Evolutionary conservation across 306 rosid species (phyloP), one percentile per base, ranked within the genome.

Genomic region (Dalbergia cultrata): DNA sequence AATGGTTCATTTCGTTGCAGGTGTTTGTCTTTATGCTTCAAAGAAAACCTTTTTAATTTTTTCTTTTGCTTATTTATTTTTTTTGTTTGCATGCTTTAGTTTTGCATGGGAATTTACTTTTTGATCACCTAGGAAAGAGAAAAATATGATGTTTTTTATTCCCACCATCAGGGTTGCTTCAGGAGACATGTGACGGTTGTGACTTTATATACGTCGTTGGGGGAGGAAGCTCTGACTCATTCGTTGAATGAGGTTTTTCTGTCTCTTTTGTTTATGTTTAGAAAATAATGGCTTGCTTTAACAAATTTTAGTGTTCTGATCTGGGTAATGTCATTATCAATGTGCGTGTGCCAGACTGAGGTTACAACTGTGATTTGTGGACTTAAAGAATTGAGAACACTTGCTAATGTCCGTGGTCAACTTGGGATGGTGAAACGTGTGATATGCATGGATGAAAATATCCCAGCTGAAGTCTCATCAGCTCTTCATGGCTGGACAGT

Each of bases 1-100:
- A 92, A 61, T 96, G 99, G 99, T 89, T 96, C 74, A 83, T 96
- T 75, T 98, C 99, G 41, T 80, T 96, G 67, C 99, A 96, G 99
- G 99, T 95, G 62, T 66, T 70, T 80, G 69, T 84, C 69, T 75
- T 61, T 41, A 18, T 47, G 75, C 33, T 62, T 78, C 2, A 3
- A 67, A 14, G 13, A 11, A 52, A 11, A 5, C 8, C 3, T 34
- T 52, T 33, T 21, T 2, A 26, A 0, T 3, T 8, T 82, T 54
- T 31, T 71, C 13, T 18, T 47, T 47, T 3, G 13, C 4, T 10
- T 12, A 9, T 9, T 9, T 9, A 0, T 2, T 10, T 4, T 47
- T 10, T 10, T 47, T 1, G 13, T 9, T 47, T 47, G 11, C 53
- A 12, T 47, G 53, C 53, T 12, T 18, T 0, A 13, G 17, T 35